Evolutionary conservation across 441 rosid species (phyloP).

Genomic region (Pelargonium cotyledonis): DNA sequence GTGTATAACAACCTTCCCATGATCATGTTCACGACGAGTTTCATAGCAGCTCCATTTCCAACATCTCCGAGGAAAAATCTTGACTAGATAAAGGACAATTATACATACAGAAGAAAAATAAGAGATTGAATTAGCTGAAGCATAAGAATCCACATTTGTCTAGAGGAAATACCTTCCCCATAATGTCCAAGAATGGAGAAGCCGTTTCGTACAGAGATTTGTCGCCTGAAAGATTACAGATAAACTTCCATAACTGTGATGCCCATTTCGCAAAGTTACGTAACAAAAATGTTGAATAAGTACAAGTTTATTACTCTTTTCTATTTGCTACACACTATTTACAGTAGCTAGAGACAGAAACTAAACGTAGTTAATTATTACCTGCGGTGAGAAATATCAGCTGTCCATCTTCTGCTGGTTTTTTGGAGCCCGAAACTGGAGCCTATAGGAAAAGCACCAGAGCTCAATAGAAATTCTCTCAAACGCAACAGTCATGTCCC

Average conservation of each 20-base stretch:
- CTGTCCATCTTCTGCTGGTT: slow-evolving; percentile 93
- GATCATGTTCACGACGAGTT: slow-evolving; percentile 92
- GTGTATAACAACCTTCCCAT: slow-evolving; percentile 69
- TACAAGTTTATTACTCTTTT: not conserved
- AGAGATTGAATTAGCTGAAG: not conserved
- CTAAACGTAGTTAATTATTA: slow-evolving; percentile 11
- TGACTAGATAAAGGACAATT: slow-evolving; percentile 44
- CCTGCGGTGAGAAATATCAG: slow-evolving; percentile 90
- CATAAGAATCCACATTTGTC: not conserved
- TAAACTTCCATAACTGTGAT: slow-evolving; percentile 21
- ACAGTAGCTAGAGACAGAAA: not conserved
- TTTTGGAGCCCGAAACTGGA: slow-evolving; percentile 94
- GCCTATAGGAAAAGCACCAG: slow-evolving; percentile 39
- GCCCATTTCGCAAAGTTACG: slow-evolving; percentile 12
- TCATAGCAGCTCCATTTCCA: slow-evolving; percentile 97
- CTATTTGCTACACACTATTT: not conserved
- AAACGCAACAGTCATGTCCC: slow-evolving; percentile 7
- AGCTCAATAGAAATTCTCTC: slow-evolving; percentile 11
- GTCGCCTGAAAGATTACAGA: slow-evolving; percentile 58
- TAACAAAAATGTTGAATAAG: slow-evolving; percentile 10
- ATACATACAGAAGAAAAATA: not conserved
- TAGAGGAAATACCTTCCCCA: slow-evolving; percentile 70
- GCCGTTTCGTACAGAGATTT: slow-evolving; percentile 53
- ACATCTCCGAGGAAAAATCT: slow-evolving; percentile 83
- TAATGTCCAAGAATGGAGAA: slow-evolving; percentile 64